Conservation (phyloP, 2,329 filamentous ascomycete species). For the Neopestalotiopsis clavispora region DNA sequence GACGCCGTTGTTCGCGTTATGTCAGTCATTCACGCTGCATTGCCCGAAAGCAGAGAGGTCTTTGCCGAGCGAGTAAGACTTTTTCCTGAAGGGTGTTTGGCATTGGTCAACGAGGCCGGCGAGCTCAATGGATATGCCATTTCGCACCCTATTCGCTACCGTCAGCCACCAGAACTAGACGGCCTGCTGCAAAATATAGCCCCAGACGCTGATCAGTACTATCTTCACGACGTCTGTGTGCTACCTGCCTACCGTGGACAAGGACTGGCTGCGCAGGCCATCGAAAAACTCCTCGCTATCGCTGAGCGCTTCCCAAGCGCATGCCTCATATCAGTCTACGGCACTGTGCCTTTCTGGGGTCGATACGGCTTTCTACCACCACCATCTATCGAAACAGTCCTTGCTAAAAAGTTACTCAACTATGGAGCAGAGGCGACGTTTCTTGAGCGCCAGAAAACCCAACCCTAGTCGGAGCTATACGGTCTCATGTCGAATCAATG, state of each 20-base stretch:
- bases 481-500: background rate
- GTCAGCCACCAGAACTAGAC: constrained; percentile 37
- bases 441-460: constrained; percentile 23
- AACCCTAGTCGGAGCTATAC: background rate
- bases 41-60: constrained; percentile 36
- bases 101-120: constrained; percentile 27
- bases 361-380: constrained; percentile 36
- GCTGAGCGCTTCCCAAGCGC: constrained; percentile 31
- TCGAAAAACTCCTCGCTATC: constrained; percentile 30
- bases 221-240: constrained; percentile 43
- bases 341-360: constrained; percentile 37
- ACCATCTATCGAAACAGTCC: constrained; percentile 23
- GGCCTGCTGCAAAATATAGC: constrained; percentile 34
- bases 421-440: constrained; percentile 40
- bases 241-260: constrained; percentile 31
- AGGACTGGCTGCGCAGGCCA: constrained; percentile 30
- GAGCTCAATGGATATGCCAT: constrained; percentile 39
- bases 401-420: constrained; percentile 34
- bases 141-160: constrained; percentile 39
- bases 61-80: constrained; percentile 38
- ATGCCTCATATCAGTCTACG: constrained; percentile 42
- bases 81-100: constrained; percentile 40
- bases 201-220: constrained; percentile 38
- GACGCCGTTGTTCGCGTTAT: constrained; percentile 31
- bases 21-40: constrained; percentile 32